Evolutionary conservation across 164 flowering plant genomes (phyloP).

Genomic region (Dillenia suffruticosa): DNA sequence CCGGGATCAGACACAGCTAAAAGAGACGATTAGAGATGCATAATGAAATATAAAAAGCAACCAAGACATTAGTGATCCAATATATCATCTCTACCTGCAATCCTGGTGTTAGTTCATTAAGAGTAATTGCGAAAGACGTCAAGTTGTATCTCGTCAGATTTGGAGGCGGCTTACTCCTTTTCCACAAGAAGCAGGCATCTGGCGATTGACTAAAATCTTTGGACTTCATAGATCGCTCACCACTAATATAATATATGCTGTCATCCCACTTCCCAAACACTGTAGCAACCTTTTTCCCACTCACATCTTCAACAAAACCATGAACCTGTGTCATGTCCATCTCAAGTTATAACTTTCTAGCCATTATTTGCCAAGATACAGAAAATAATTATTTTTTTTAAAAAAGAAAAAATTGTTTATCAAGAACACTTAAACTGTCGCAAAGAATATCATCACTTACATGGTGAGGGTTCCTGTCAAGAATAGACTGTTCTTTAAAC

Average conservation of each 20-base stretch:
- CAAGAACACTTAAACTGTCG: background rate
- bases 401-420: background rate
- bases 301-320: slow-evolving; percentile 74
- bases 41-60: slow-evolving; percentile 18
- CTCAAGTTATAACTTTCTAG: too few relatives aligned
- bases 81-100: slow-evolving; percentile 60
- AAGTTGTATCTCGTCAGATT: slow-evolving; percentile 84
- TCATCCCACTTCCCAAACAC: slow-evolving; percentile 93
- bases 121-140: slow-evolving; percentile 78
- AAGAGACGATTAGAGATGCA: slow-evolving; percentile 36
- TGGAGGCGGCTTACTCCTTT: slow-evolving; percentile 52
- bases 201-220: slow-evolving; percentile 33
- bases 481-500: slow-evolving; percentile 83
- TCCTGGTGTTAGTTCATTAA: slow-evolving; percentile 82
- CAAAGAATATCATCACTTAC: slow-evolving; percentile 23
- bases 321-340: slow-evolving; percentile 42
- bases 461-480: slow-evolving; percentile 89
- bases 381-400: background rate
- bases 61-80: slow-evolving; percentile 11
- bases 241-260: slow-evolving; percentile 55
- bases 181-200: slow-evolving; percentile 67
- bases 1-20: slow-evolving; percentile 47
- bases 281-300: slow-evolving; percentile 58
- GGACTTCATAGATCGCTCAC: slow-evolving; percentile 37
- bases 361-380: too few relatives aligned